These are phyloP conservation scores for Xylariales sp. DNA, from an alignment of 2,329 filamentous ascomycete genomes.

Conservation along the genomic window DNA sequence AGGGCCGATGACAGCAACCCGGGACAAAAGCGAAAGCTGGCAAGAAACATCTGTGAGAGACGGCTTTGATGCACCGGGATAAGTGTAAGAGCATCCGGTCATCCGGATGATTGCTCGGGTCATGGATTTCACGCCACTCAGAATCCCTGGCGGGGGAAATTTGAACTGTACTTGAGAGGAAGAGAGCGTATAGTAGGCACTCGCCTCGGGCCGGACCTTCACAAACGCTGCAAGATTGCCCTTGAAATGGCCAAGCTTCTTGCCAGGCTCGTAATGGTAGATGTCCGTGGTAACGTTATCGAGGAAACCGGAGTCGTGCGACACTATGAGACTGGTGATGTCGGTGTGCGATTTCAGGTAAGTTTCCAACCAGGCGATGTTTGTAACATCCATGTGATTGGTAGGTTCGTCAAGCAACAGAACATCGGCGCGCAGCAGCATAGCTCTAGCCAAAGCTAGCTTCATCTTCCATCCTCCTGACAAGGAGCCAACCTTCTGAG, in stretches of 20 bases:
- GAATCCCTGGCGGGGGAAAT: constrained; percentile 91
- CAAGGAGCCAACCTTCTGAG: constrained; percentile 85
- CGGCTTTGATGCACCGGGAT: constrained; percentile 82
- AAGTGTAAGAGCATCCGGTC: constrained; percentile 87
- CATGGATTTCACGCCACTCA: constrained; percentile 90
- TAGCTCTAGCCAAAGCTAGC: constrained; percentile 88
- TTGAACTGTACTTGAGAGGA: constrained; percentile 90
- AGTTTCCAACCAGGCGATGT: constrained; percentile 92
- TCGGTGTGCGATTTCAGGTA: constrained; percentile 95
- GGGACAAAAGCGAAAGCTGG: constrained; percentile 80
- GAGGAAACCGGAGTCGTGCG: constrained; percentile 95
- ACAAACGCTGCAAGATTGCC: constrained; percentile 83
- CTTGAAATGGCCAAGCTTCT: constrained; percentile 87
- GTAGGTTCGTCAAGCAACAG: constrained; percentile 96
- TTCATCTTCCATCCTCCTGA: constrained; percentile 99
- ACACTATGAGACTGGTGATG: constrained; percentile 95
- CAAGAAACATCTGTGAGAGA: constrained; percentile 87
- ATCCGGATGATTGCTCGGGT: constrained; percentile 94
- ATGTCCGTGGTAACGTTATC: constrained; percentile 98
- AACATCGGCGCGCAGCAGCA: constrained; percentile 96
- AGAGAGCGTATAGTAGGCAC: constrained; percentile 96
- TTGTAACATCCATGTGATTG: constrained; percentile 94
- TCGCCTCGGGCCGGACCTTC: constrained; percentile 83
- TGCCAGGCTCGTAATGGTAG: constrained; percentile 93
- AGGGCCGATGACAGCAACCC: constrained; percentile 92